Percentiles rank a stretch among this genome's conserved stretches.
Evolutionary conservation across 2,329 filamentous ascomycete genomes (phyloP).

Genomic region (Cercospora sp.): DNA sequence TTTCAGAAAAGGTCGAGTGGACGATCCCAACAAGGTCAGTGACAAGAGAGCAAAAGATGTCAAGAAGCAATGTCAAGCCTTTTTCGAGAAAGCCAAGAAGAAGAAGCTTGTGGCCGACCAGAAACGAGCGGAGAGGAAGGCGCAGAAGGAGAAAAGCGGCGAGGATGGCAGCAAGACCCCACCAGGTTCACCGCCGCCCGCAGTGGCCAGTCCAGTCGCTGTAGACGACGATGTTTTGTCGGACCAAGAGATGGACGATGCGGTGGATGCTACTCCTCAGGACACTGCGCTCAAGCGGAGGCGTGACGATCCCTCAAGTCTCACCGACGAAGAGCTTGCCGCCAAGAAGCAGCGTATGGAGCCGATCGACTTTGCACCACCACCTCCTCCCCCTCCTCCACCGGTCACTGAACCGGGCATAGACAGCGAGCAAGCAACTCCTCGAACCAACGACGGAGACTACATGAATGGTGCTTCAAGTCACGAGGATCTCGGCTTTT

Average conservation of each 20-base stretch:
- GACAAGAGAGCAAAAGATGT: slow-evolving; percentile 79
- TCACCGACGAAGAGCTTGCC: slow-evolving; percentile 36
- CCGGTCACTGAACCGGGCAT: slow-evolving; percentile 29
- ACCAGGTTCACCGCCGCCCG: slow-evolving; percentile 32
- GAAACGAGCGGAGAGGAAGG: slow-evolving; percentile 57
- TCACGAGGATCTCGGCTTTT: slow-evolving; percentile 31
- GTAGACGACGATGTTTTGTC: slow-evolving; percentile 31
- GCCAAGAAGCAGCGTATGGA: slow-evolving; percentile 37
- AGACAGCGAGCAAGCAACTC: slow-evolving; percentile 18
- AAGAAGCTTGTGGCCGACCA: slow-evolving; percentile 72
- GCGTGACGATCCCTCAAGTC: slow-evolving; percentile 36
- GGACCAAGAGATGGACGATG: slow-evolving; percentile 34
- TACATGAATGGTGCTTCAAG: slow-evolving; percentile 12
- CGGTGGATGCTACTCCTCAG: slow-evolving; percentile 28
- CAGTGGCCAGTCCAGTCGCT: slow-evolving; percentile 23
- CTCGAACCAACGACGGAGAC: slow-evolving; percentile 18
- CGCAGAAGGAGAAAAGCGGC: slow-evolving; percentile 30
- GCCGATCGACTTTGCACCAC: slow-evolving; percentile 36
- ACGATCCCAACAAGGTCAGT: slow-evolving; percentile 73
- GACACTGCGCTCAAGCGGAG: slow-evolving; percentile 32
- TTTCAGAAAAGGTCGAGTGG: slow-evolving; percentile 84
- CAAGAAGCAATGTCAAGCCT: slow-evolving; percentile 80
- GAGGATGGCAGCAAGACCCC: slow-evolving; percentile 30
- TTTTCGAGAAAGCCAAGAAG: slow-evolving; percentile 78
- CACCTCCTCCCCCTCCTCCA: slow-evolving; percentile 46